Percentiles rank a stretch among this genome's conserved stretches.
Evolutionary conservation across 2,329 filamentous ascomycete species (phyloP).

Genomic region (Teratosphaeria epicoccoides): DNA sequence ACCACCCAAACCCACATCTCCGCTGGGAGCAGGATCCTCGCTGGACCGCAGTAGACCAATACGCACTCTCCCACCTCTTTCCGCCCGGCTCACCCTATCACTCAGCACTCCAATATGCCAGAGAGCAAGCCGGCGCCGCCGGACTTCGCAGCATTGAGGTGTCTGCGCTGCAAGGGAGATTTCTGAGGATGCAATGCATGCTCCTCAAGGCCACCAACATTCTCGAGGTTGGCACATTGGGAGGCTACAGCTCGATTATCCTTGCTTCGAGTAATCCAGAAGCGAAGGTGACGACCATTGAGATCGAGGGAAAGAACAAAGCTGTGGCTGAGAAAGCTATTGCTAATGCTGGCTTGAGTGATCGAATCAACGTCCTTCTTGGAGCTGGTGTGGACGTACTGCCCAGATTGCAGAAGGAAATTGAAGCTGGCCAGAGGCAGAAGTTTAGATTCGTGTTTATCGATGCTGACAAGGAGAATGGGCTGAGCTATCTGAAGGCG

Average conservation of each 20-base stretch:
- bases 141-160: constrained; percentile 32
- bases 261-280: constrained; percentile 7
- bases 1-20: neutral
- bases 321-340: constrained; percentile 9
- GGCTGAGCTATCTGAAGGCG: constrained; percentile 11
- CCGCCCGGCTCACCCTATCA: constrained; percentile 11
- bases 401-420: constrained; percentile 9
- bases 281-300: constrained; percentile 12
- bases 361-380: constrained; percentile 11
- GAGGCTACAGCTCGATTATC: constrained; percentile 14
- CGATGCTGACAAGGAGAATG: constrained; percentile 17
- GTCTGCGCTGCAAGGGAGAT: constrained; percentile 28
- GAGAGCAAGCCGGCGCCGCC: constrained; percentile 23
- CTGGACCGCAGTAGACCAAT: constrained; percentile 32
- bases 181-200: constrained; percentile 31
- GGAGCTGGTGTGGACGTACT: constrained; percentile 14
- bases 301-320: constrained; percentile 9
- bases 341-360: constrained; percentile 7
- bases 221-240: constrained; percentile 17
- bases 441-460: constrained; percentile 18
- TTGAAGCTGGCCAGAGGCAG: constrained; percentile 9
- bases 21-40: constrained; percentile 9
- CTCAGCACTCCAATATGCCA: constrained; percentile 22
- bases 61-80: constrained; percentile 27
- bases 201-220: constrained; percentile 11